phyloP scores from a whole-genome alignment of 129 eudicot species.

The Apium graveolens region DNA sequence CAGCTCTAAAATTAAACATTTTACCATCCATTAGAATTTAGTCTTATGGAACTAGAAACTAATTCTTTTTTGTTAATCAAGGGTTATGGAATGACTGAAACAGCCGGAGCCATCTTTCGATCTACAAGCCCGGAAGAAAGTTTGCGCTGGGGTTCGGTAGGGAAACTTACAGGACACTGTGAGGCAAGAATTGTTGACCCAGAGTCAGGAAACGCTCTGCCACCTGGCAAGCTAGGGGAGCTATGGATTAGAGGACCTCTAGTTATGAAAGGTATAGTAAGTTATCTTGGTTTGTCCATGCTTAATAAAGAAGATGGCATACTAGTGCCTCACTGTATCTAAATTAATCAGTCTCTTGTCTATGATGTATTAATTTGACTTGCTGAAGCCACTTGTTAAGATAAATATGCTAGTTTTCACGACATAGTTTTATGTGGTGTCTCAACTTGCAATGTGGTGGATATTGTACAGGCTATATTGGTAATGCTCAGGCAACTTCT shows the following conservation, averaged over 20 bases:
- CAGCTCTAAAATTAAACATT: no score
- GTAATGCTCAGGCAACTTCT: slow-evolving; percentile 22
- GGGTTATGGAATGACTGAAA: slow-evolving; percentile 44
- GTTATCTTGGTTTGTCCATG: background rate
- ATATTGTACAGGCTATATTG: slow-evolving; percentile 28
- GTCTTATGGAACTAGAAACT: background rate
- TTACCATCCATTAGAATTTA: no score
- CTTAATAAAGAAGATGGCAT: background rate
- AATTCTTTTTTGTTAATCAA: background rate
- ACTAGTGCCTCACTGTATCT: background rate
- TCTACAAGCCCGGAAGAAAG: slow-evolving; percentile 19
- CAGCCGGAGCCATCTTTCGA: slow-evolving; percentile 21
- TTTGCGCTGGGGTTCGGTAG: slow-evolving; percentile 22
- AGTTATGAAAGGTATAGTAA: slow-evolving; percentile 34
- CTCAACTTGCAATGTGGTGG: background rate
- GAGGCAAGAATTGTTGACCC: slow-evolving; percentile 38
- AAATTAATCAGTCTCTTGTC: background rate
- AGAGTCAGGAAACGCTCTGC: slow-evolving; percentile 18
- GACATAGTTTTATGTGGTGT: background rate
- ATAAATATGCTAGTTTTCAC: background rate
- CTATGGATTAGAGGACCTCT: slow-evolving; percentile 33
- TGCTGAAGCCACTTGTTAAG: background rate
- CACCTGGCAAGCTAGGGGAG: slow-evolving; percentile 37
- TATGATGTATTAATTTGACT: background rate
- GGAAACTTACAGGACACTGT: slow-evolving; percentile 1